A percentile compares a stretch with the other conserved stretches of the same genome.
Conservation (phyloP, 2,329 filamentous ascomycete species). For the Aspergillus unguis region DNA sequence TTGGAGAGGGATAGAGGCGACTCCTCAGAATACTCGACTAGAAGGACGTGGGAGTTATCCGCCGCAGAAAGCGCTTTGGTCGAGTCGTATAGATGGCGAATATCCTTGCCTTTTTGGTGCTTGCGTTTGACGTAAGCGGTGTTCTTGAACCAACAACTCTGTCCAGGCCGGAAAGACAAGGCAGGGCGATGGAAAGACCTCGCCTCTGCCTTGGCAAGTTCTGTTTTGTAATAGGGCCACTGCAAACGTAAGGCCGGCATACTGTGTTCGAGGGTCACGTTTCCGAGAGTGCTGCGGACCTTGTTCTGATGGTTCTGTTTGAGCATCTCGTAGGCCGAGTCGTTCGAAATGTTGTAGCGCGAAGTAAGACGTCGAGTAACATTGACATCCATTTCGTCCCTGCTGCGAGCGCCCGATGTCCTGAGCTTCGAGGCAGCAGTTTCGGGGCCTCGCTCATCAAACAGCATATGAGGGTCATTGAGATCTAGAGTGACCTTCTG, state of each 20-base stretch:
- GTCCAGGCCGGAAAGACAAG: constrained; percentile 68
- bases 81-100: constrained; percentile 72
- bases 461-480: constrained; percentile 80
- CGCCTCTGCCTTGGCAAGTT: constrained; percentile 67
- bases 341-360: constrained; percentile 94
- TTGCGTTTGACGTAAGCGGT: constrained; percentile 75
- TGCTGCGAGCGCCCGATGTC: constrained; percentile 32
- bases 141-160: constrained; percentile 69
- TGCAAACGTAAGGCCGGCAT: constrained; percentile 86
- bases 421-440: constrained; percentile 55
- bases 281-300: constrained; percentile 85
- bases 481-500: constrained; percentile 80
- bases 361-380: constrained; percentile 70
- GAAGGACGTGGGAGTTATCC: constrained; percentile 81
- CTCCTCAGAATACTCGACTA: constrained; percentile 95
- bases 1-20: constrained; percentile 88
- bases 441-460: constrained; percentile 71
- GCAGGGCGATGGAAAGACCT: constrained; percentile 81
- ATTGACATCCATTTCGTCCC: constrained; percentile 64
- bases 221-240: constrained; percentile 94
- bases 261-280: constrained; percentile 90
- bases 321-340: constrained; percentile 89
- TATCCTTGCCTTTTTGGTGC: constrained; percentile 73
- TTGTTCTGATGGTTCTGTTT: constrained; percentile 98
- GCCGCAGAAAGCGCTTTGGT: constrained; percentile 80